Percentiles rank a stretch among this genome's conserved stretches.
phyloP scores from a whole-genome alignment of 1,284 basidiomycete genomes.

The Apiotrichum veenhuisii region DNA sequence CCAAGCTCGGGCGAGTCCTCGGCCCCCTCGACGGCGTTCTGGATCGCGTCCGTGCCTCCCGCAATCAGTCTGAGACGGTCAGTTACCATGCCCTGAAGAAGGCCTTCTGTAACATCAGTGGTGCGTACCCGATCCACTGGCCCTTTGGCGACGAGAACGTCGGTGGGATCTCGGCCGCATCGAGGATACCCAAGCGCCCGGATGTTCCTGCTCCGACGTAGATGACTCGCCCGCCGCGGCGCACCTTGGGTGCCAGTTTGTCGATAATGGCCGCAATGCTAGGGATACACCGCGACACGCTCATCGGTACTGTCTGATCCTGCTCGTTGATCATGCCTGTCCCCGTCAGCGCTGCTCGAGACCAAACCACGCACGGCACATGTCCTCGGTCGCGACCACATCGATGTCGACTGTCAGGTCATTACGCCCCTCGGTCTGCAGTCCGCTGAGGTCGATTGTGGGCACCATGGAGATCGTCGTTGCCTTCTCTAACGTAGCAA shows the following conservation, averaged over 20 bases:
- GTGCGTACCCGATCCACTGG: conserved; percentile 13
- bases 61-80: conserved; percentile 12
- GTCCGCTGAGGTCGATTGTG: conserved; percentile 9
- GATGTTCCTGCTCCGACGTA: conserved; percentile 23
- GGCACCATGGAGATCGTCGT: conserved; percentile 4
- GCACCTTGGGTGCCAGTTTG: conserved; percentile 13
- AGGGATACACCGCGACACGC: conserved; percentile 16
- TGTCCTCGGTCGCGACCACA: conserved; percentile 21
- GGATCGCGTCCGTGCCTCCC: conserved; percentile 19
- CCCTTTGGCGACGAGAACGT: conserved; percentile 22
- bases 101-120: neutral
- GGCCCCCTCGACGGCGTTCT: conserved; percentile 22
- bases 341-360: neutral
- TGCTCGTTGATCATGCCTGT: conserved; percentile 25
- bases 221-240: conserved; percentile 20
- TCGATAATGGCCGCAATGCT: conserved; percentile 20
- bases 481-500: too few species aligned
- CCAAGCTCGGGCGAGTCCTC: conserved; percentile 18
- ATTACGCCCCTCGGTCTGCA: conserved; percentile 24
- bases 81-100: neutral
- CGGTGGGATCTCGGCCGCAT: conserved; percentile 25
- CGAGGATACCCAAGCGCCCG: conserved; percentile 24
- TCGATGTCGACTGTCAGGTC: conserved; percentile 18
- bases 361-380: conserved; percentile 18
- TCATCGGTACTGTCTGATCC: conserved; percentile 18